Base-by-base conservation (phyloP, 2,329 filamentous ascomycete species). In the Capronia americana region DNA sequence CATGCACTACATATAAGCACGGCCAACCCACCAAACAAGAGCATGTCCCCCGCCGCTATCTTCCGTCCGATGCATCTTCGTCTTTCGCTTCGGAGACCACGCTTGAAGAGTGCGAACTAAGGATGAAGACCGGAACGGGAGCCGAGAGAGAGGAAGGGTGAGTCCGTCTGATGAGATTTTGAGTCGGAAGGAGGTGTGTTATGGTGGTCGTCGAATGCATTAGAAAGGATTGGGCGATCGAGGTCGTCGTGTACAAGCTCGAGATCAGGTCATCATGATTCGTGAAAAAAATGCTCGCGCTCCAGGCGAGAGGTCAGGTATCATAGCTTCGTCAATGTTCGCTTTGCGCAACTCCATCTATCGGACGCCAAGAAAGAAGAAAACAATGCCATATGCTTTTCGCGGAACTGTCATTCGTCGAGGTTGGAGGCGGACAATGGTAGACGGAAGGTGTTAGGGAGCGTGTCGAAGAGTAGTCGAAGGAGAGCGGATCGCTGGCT, bases 331-430 rank as follows among this genome's bases (percentile, higher is more conserved):
- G 58, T 71, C 69, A 70, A 46, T 61, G 65, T 69, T 55, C 67
- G 69, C 69, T 71, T 70, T 70, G 69, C 69, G 69, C 69, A 71
- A 68, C 67, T 67, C 69, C 63, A 57, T 71, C 69, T 71, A 71
- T 68, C 66, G 44, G 69, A 71, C 69, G 69, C 69, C 69, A 66
- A 69, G 69, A 67, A 69, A 71, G 64, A 68, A 64, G 57, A 68
- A 69, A 69, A 71, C 64, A 69, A 66, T 67, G 65, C 67, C 69
- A 59, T 64, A 63, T 69, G 66, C 69, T 69, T 71, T 71, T 70
- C 58, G 48, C 56, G 51, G 53, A 64, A 57, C 53, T 69, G 63
- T 65, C 59, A 58, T 58, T 66, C 61, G 56, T 62, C 57, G 53
- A 50, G 55, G 62, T 44, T 61, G 57, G 64, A 50, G 57, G 51